Base-by-base conservation (phyloP, 2,329 filamentous ascomycete species). In the Karstenula rhodostoma region DNA sequence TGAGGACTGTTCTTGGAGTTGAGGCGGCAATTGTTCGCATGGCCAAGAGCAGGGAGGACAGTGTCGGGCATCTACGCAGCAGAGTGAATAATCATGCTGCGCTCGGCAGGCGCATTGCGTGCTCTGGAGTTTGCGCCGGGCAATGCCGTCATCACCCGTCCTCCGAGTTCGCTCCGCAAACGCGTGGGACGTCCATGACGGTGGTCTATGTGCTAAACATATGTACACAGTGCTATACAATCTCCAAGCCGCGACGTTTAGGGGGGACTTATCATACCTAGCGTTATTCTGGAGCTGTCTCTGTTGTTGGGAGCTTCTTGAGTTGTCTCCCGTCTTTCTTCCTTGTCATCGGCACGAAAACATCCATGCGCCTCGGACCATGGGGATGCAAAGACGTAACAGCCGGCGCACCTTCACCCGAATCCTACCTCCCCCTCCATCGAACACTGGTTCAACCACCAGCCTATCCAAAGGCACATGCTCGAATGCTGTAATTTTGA, bases 141-240 rank as follows among this genome's bases (percentile, higher is more conserved):
- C 62, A 47, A 62, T 72, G 65, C 73, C 71, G 73, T 73, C 70
- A 73, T 72, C 70, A 72, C 64, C 70, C 69, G 68, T 61, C 32
- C 43, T 51, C 64, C 70, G 67, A 67, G 25, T 32, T 60, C 56
- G 52, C 51, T 59, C 56, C 50, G 59, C 63, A 23, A 15, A 51
- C 47, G 17, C 19, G 47, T 22, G 10, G 47, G 27, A 32, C 27
- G 4, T 13, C 13, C 19, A n/a, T n/a, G n/a, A n/a, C n/a, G n/a
- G n/a, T 15, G 2, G 6, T 8, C 35, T n/a, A 4, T 40, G 29
- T 29, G 27, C n/a, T n/a, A n/a, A n/a, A n/a, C n/a, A n/a, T n/a
- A n/a, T n/a, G n/a, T n/a, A n/a, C n/a, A n/a, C n/a, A n/a, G n/a
- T 4, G 27, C 27, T 29, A 8, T 32, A 32, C 29, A 32, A 32